Conservation (phyloP, 2,329 filamentous ascomycete species). For the Lachnellula occidentalis region DNA sequence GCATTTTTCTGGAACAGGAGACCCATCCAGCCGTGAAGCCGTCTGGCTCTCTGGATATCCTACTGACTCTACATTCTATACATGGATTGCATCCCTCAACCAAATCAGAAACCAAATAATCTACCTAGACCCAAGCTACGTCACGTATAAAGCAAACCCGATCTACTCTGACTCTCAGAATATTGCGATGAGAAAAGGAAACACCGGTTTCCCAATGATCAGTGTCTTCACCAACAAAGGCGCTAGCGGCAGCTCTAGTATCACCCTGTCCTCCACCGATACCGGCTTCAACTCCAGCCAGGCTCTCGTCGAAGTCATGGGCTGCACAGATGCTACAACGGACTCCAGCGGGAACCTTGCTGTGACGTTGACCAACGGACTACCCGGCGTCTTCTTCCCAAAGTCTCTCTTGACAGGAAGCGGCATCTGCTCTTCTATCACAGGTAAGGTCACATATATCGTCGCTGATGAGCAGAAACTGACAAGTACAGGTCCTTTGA, state of each 20-base stretch:
- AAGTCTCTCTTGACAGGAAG: conserved; percentile 31
- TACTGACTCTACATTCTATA: conserved; percentile 36
- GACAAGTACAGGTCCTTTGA: background rate
- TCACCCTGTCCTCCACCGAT: conserved; percentile 32
- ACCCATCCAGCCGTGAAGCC: conserved; percentile 40
- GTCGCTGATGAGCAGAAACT: background rate
- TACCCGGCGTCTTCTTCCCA: conserved; percentile 40
- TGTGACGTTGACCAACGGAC: conserved; percentile 38
- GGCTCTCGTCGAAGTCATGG: conserved; percentile 37
- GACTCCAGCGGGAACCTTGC: conserved; percentile 39
- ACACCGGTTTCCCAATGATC: conserved; percentile 19
- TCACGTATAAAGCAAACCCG: conserved; percentile 24
- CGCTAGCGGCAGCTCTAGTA: conserved; percentile 27
- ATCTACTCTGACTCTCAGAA: conserved; percentile 23
- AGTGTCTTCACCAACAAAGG: conserved; percentile 39
- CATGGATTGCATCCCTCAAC: conserved; percentile 30
- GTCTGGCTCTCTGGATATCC: conserved; percentile 38
- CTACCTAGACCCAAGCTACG: conserved; percentile 18
- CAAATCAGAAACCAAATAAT: conserved; percentile 26
- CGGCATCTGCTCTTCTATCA: conserved; percentile 29
- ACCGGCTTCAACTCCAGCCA: conserved; percentile 35
- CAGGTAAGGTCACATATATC: background rate
- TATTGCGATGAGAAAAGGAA: conserved; percentile 28
- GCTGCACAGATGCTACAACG: conserved; percentile 39
- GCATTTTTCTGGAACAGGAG: conserved; percentile 36